Conservation (phyloP, 225 moss, liverwort and hornwort species). For the Marchantia paleacea region DNA sequence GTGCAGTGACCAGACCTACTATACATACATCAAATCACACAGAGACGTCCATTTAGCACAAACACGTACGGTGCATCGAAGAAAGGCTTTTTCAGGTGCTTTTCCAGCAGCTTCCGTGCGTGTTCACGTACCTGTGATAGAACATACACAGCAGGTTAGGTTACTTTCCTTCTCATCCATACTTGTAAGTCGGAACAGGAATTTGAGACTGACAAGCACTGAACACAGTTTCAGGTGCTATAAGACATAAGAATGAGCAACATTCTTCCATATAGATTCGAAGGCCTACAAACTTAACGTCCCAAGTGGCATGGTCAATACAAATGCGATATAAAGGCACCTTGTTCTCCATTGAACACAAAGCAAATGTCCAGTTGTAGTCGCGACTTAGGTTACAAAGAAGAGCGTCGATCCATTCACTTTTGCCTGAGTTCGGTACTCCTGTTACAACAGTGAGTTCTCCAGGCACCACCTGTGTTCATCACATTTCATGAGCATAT, state of each 20-base stretch:
- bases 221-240: background rate
- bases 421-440: constrained; percentile 98
- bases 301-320: background rate
- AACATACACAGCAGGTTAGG: constrained; percentile 10
- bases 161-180: too few species aligned
- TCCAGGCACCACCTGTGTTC: constrained; percentile 69
- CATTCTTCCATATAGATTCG: background rate
- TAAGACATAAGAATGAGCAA: background rate
- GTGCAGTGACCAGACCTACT: background rate
- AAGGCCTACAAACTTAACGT: background rate
- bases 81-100: constrained; percentile 74
- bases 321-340: constrained; percentile 8
- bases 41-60: background rate
- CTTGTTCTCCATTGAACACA: constrained; percentile 99
- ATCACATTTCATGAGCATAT: background rate
- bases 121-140: constrained; percentile 70
- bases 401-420: constrained; percentile 99
- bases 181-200: too few species aligned
- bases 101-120: constrained; percentile 89
- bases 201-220: background rate
- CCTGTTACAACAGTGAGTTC: constrained; percentile 95
- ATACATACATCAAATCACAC: background rate
- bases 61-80: constrained; percentile 75
- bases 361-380: constrained; percentile 86
- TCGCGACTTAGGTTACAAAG: constrained; percentile 79